Conservation (phyloP, 1,139 yeast genomes). For the Nakaseomyces nivariensis region DNA sequence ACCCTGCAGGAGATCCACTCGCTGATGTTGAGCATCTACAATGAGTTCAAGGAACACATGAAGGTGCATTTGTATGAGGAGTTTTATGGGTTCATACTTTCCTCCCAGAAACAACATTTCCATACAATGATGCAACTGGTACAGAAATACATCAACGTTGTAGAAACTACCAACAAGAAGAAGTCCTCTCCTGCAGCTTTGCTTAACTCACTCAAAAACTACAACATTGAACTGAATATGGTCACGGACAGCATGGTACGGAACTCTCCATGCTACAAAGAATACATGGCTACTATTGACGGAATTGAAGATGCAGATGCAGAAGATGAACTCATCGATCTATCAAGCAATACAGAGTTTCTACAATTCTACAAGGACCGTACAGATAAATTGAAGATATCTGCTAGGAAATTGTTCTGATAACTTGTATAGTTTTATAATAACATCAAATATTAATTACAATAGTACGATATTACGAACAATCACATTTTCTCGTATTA, state of each 20-base stretch:
- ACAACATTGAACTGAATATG: not conserved
- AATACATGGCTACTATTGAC: not conserved
- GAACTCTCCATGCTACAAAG: not conserved
- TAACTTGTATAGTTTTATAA: no score
- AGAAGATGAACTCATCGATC: not conserved
- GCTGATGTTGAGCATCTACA: not conserved
- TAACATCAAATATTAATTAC: no score
- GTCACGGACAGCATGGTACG: not conserved
- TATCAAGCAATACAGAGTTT: not conserved
- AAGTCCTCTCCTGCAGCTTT: not conserved
- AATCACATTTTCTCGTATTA: not conserved
- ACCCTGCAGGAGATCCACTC: not conserved
- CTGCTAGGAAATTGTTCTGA: not conserved
- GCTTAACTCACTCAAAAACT: not conserved
- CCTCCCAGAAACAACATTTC: not conserved
- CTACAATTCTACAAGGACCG: conserved; percentile 2
- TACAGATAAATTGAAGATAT: not conserved
- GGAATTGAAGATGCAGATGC: not conserved
- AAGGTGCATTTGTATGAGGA: conserved; percentile 1
- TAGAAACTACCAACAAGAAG: not conserved
- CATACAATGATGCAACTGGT: conserved; percentile 1
- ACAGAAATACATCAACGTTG: conserved; percentile 1
- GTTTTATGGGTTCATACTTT: not conserved
- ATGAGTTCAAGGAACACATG: conserved; percentile 1
- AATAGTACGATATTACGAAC: not conserved